Evolutionary conservation across 192 early-diverging fungal genomes (phyloP), one percentile per base, ranked within the genome.

Genomic region (Pilaira anomala): DNA sequence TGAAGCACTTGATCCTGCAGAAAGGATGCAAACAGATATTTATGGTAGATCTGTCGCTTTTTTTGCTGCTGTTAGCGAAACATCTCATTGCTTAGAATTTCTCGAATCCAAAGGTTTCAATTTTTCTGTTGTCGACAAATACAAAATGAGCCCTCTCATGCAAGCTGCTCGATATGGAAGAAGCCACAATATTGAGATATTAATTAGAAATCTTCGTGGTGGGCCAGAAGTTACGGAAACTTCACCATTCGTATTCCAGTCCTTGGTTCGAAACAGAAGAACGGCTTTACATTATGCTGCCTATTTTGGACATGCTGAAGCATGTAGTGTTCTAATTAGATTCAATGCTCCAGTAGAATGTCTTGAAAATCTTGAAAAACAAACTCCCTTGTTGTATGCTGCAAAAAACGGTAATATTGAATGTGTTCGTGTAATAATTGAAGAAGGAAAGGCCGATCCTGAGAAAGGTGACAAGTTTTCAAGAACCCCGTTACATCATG

Each of bases 81-180:
- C 74, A 24, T 54, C 78, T 19, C 79, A 24, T 16, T 70, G 70
- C 19, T 60, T 85, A n/a, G 52, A 79, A n/a, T 77, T 62, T 40
- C 50, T 85, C 49, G 30, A 80, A 8, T 68, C 63, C 3, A 18
- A 69, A 41, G 63, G 66, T 1, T 62, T 69, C 46, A 76, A 77
- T 3, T 49, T 69, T 3, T 36, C 58, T n/a, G 44, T 33, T 16
- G 60, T 48, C 7, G 83, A 83, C 63, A 64, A 49, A 26, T 24
- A 24, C 6, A 74, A 74, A 54, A 49, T 79, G 28, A 77, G 74
- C 1, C 83, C 83, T 16, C 36, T 85, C 21, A 22, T 79, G 2
- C 57, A 80, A 51, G 78, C 78, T 22, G 80, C 83, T 8, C 79
- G 72, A 42, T 83, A 67, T 65, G 83, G 81, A 39, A 60, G 67